Conservation (phyloP, 495 filamentous ascomycete genomes). For the Penicillium simplicissimum region DNA sequence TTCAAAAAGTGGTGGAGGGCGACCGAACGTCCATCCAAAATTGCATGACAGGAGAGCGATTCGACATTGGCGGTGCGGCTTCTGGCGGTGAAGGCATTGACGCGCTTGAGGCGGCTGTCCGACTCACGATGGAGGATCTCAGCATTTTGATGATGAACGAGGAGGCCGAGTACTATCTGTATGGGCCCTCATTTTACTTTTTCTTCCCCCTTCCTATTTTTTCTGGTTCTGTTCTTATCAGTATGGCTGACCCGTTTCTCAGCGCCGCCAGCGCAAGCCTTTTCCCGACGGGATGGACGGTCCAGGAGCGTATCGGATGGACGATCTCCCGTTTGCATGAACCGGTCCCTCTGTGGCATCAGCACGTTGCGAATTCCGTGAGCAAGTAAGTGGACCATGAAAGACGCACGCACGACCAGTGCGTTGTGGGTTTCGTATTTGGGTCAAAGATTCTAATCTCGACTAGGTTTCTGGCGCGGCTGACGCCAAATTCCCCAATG, state of each 20-base stretch:
- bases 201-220: not conserved
- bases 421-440: not conserved
- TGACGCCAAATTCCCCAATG: conserved; percentile 50
- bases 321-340: conserved; percentile 53
- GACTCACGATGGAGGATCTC: conserved; percentile 59
- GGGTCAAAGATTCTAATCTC: not conserved
- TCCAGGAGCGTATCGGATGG: conserved; percentile 55
- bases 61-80: conserved; percentile 35
- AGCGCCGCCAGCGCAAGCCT: conserved; percentile 59
- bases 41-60: conserved; percentile 51
- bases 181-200: conserved; percentile 21
- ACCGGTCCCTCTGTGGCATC: conserved; percentile 55
- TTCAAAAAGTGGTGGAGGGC: conserved; percentile 36
- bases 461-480: conserved; percentile 48
- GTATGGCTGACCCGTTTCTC: conserved; percentile 6
- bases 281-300: conserved; percentile 59
- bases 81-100: conserved; percentile 33
- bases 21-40: conserved; percentile 44
- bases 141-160: conserved; percentile 54
- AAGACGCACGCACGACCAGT: not conserved
- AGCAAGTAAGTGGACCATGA: conserved; percentile 46
- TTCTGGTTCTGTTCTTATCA: not conserved
- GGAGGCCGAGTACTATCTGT: conserved; percentile 53
- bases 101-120: conserved; percentile 57
- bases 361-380: conserved; percentile 51